phyloP scores from a whole-genome alignment of 2,329 filamentous ascomycete species.

The Cryphonectria nitschkei region DNA sequence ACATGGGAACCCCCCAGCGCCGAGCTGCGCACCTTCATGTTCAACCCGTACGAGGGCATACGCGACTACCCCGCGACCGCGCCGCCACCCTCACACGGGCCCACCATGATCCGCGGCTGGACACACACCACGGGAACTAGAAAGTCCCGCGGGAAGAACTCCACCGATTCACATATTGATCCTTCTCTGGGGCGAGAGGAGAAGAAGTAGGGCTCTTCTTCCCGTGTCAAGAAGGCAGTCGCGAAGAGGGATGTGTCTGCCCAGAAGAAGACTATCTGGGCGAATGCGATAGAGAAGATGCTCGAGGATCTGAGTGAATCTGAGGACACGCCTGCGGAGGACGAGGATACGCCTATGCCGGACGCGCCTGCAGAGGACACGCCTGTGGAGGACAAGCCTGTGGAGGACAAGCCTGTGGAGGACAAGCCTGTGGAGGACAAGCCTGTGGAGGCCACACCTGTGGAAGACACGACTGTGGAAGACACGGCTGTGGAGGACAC shows the following conservation, averaged over 20 bases:
- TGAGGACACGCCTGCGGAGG: not conserved
- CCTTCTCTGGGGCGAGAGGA: conserved; percentile 27
- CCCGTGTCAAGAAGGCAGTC: conserved; percentile 12
- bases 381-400: not conserved
- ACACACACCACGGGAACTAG: conserved; percentile 50
- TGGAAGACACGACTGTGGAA: not conserved
- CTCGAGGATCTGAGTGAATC: not conserved
- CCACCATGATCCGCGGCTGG: conserved; percentile 62
- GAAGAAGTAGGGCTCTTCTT: conserved; percentile 30
- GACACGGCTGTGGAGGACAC: not conserved
- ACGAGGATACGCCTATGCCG: not conserved
- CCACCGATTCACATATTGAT: conserved; percentile 26
- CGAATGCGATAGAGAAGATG: not conserved
- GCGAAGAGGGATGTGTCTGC: not conserved
- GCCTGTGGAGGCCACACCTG: no score
- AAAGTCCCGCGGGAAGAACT: conserved; percentile 37
- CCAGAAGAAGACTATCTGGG: not conserved
- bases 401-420: not conserved
- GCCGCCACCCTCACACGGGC: conserved; percentile 58
- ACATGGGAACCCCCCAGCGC: conserved; percentile 49
- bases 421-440: not conserved
- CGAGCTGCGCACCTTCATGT: conserved; percentile 62
- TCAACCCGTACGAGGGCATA: conserved; percentile 57
- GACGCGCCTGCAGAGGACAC: not conserved
- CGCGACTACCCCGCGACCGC: conserved; percentile 61